Conservation (phyloP, 306 rosid genomes). For the Cucurbita maxima region DNA sequence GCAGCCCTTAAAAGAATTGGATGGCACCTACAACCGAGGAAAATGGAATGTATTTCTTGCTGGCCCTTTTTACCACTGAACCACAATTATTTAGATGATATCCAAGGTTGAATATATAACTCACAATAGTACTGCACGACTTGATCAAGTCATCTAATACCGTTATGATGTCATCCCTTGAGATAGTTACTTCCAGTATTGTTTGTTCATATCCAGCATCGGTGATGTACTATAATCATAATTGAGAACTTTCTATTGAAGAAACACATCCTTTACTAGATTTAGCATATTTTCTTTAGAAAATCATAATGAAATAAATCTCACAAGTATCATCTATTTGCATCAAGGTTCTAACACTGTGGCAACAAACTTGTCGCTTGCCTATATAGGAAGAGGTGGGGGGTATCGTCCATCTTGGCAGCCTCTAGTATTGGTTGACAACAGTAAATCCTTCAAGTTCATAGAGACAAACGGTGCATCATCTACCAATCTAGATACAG, state of each 20-base stretch:
- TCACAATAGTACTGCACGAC: background rate
- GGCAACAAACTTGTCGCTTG: background rate
- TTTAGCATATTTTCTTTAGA: background rate
- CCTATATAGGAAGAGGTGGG: background rate
- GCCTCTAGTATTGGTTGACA: background rate
- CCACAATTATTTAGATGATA: background rate
- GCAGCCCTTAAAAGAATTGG: background rate
- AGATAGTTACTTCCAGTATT: background rate
- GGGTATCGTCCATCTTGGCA: background rate
- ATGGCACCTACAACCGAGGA: background rate
- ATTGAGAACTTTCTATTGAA: background rate
- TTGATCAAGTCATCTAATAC: background rate
- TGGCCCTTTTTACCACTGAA: background rate
- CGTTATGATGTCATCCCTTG: background rate
- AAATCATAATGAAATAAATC: background rate
- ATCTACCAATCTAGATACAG: too few species aligned
- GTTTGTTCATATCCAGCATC: background rate
- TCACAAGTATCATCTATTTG: slow-evolving; percentile 4
- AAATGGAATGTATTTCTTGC: background rate
- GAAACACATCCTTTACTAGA: background rate
- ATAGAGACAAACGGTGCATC: background rate
- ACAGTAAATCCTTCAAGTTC: background rate
- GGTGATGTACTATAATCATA: background rate
- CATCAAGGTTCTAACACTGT: slow-evolving; percentile 9
- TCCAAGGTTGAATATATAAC: background rate